A percentile compares a stretch with the other conserved stretches of the same genome.
Conservation (phyloP, 2,329 filamentous ascomycete species). For the Aureobasidium sp. region DNA sequence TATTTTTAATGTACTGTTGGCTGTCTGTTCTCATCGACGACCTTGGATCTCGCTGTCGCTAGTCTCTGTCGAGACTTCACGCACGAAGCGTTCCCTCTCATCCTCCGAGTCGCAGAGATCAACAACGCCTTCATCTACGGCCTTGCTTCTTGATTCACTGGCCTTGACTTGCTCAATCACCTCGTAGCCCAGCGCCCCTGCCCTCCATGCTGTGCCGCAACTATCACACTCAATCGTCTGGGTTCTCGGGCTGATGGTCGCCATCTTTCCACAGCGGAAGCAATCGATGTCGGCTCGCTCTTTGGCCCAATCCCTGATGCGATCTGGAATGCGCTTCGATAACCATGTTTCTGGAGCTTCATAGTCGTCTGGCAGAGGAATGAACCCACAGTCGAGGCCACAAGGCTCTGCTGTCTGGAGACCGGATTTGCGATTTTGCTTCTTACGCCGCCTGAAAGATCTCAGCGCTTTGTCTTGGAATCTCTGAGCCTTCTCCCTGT, state of each 20-base stretch:
- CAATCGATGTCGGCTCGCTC: constrained; percentile 20
- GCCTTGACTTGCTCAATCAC: constrained; percentile 2
- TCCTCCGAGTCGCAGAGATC: background rate
- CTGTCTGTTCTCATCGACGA: background rate
- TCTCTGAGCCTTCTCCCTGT: background rate
- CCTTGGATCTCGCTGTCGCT: background rate
- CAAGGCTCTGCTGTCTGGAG: constrained; percentile 23
- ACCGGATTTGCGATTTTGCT: constrained; percentile 9
- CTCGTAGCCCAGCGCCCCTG: constrained; percentile 34
- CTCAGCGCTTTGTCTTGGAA: constrained; percentile 3
- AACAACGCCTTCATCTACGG: background rate
- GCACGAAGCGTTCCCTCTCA: background rate
- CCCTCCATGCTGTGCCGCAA: constrained; percentile 30
- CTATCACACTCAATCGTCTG: constrained; percentile 23
- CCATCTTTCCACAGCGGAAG: constrained; percentile 30
- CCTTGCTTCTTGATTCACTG: background rate
- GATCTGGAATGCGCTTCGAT: constrained; percentile 38
- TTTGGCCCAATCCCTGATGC: constrained; percentile 19
- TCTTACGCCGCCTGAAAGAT: constrained; percentile 12
- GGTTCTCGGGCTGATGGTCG: constrained; percentile 17
- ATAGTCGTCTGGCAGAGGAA: constrained; percentile 24
- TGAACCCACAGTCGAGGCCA: constrained; percentile 23
- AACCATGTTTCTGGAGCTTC: constrained; percentile 23
- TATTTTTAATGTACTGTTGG: background rate
- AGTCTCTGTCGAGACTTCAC: background rate